Conservation (phyloP, 352 stramenopile species). For the Thalassiosira sp. region DNA sequence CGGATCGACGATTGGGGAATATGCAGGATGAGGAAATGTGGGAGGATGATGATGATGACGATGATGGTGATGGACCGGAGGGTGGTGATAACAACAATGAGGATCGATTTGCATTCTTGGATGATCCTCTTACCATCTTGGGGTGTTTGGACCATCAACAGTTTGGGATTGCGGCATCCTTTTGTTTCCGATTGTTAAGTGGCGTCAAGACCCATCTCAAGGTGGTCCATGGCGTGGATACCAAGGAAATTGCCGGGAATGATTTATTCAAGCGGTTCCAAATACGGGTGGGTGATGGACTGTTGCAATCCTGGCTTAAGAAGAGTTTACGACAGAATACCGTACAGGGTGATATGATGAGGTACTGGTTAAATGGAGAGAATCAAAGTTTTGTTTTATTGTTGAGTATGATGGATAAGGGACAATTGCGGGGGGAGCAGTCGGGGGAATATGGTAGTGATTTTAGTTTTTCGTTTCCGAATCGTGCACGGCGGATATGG, state of each 20-base stretch:
- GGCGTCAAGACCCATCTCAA: constrained; percentile 73
- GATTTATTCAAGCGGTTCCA: constrained; percentile 73
- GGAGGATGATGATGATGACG: constrained; percentile 32
- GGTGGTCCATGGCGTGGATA: constrained; percentile 61
- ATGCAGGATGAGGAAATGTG: constrained; percentile 40
- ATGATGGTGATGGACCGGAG: constrained; percentile 9
- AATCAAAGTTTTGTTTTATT: constrained; percentile 68
- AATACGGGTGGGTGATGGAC: constrained; percentile 60
- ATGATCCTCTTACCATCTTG: constrained; percentile 76
- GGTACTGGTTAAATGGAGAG: constrained; percentile 68
- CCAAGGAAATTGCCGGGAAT: constrained; percentile 62
- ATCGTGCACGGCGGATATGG: constrained; percentile 50
- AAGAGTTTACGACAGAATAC: constrained; percentile 36
- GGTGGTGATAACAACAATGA: constrained; percentile 1
- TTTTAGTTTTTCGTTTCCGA: constrained; percentile 66
- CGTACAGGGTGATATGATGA: constrained; percentile 65
- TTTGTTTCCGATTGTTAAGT: constrained; percentile 66
- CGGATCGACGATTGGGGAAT: constrained; percentile 43
- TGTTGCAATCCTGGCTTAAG: constrained; percentile 71
- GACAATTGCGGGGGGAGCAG: constrained; percentile 23
- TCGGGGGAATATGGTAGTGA: constrained; percentile 32
- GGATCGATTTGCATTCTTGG: constrained; percentile 40
- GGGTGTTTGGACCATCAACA: constrained; percentile 46
- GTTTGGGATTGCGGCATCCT: constrained; percentile 62
- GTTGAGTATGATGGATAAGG: constrained; percentile 49